phyloP scores from a whole-genome alignment of 495 filamentous ascomycete species.

The Tuber indicum region DNA sequence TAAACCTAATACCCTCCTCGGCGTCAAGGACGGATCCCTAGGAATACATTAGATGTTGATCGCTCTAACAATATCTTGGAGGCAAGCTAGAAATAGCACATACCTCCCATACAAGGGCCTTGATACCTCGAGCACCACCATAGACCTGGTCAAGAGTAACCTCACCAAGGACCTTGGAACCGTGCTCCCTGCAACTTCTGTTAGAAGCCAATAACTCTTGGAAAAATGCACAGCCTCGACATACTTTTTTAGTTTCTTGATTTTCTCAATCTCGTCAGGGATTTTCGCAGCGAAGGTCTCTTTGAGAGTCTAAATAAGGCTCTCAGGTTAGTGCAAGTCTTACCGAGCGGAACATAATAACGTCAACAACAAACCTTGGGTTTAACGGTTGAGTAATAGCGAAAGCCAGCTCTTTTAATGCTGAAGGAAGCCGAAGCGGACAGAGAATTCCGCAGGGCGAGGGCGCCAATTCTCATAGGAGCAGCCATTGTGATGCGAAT shows the following conservation, averaged over 20 bases:
- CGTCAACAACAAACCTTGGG: constrained; percentile 57
- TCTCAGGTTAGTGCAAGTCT: constrained; percentile 7
- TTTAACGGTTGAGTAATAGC: constrained; percentile 84
- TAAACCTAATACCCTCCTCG: constrained; percentile 98
- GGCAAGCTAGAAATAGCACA: constrained; percentile 32
- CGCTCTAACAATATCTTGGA: constrained; percentile 8
- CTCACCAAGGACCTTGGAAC: constrained; percentile 90
- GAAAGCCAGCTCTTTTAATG: constrained; percentile 66
- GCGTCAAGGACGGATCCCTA: constrained; percentile 92
- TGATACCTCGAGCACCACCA: constrained; percentile 97
- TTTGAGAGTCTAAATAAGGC: constrained; percentile 71
- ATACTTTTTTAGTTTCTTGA: constrained; percentile 95
- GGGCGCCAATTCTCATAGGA: constrained; percentile 66
- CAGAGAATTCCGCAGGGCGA: constrained; percentile 67
- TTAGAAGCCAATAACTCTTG: constrained; percentile 7
- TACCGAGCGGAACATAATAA: not conserved
- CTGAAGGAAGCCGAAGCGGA: constrained; percentile 55
- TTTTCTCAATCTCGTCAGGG: constrained; percentile 93
- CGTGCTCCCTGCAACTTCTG: constrained; percentile 63
- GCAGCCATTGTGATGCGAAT: constrained; percentile 60
- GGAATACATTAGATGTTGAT: constrained; percentile 16
- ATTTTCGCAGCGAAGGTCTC: constrained; percentile 95
- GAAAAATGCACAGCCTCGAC: constrained; percentile 36
- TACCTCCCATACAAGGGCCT: constrained; percentile 94
- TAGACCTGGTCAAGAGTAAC: constrained; percentile 99